phyloP scores from a whole-genome alignment of 768 basidiomycete species.

The Solioccasus polychromus region DNA sequence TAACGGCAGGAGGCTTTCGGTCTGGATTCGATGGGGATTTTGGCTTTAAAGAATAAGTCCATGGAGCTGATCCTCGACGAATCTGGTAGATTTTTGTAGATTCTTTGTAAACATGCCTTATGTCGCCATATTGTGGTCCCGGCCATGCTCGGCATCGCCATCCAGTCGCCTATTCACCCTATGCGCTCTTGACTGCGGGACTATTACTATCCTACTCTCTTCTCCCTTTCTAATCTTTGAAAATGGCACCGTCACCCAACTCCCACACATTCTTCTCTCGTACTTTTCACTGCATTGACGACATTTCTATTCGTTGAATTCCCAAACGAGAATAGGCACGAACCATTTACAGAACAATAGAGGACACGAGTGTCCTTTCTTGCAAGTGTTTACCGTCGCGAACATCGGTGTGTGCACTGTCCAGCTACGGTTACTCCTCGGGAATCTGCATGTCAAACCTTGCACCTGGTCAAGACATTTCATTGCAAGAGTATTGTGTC shows the following conservation, averaged over 20 bases:
- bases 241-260: conserved; percentile 94
- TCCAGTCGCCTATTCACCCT: conserved; percentile 94
- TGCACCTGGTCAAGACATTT: conserved; percentile 81
- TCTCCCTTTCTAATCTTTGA: conserved; percentile 93
- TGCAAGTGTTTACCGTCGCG: conserved; percentile 98
- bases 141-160: conserved; percentile 81
- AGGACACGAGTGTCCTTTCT: conserved; percentile 94
- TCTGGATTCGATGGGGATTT: conserved; percentile 91
- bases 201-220: conserved; percentile 90
- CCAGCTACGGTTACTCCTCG: conserved; percentile 85
- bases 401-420: conserved; percentile 86
- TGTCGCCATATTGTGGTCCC: conserved; percentile 95
- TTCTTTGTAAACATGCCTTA: conserved; percentile 87
- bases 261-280: conserved; percentile 93
- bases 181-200: conserved; percentile 87
- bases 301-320: conserved; percentile 87
- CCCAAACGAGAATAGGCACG: conserved; percentile 83
- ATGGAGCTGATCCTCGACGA: neutral
- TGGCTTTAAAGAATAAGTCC: conserved; percentile 77
- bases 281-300: conserved; percentile 95
- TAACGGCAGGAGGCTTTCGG: conserved; percentile 85
- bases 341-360: conserved; percentile 83
- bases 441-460: conserved; percentile 78
- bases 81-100: conserved; percentile 52
- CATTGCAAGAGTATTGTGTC: conserved; percentile 81